Conservation (phyloP, 2,329 filamentous ascomycete species). For the Epichloe typhina region DNA sequence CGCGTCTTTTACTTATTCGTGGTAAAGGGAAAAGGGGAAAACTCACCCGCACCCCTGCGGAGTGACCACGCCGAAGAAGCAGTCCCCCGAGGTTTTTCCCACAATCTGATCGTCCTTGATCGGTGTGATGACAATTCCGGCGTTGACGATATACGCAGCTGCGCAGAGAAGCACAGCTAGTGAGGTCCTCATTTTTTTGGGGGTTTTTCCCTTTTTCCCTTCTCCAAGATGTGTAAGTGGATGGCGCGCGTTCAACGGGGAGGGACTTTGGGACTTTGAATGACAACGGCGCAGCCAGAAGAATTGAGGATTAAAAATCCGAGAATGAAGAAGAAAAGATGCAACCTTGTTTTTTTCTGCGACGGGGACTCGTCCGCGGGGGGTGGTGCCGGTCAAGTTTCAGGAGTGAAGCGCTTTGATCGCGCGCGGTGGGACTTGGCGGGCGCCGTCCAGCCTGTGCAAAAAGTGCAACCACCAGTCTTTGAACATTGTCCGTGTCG, state of each 20-base stretch:
- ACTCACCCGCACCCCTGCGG: constrained; percentile 45
- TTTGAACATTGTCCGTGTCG: no score
- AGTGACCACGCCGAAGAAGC: constrained; percentile 42
- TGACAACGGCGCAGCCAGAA: not conserved
- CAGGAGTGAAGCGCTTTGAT: constrained; percentile 9
- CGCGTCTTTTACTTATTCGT: no score
- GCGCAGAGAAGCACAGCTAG: constrained; percentile 25
- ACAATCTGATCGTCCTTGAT: constrained; percentile 38
- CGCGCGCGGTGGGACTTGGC: not conserved
- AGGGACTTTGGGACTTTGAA: no score
- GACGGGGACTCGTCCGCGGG: constrained; percentile 4
- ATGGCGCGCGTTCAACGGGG: not conserved
- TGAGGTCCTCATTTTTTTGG: constrained; percentile 17
- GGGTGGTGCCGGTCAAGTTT: constrained; percentile 13
- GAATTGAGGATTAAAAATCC: not conserved
- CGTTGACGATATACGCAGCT: constrained; percentile 32
- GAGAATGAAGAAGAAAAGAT: constrained; percentile 4
- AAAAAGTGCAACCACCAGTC: not conserved
- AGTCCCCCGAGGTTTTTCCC: constrained; percentile 32
- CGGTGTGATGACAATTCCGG: constrained; percentile 43
- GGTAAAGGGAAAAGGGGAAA: no score
- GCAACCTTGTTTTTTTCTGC: not conserved
- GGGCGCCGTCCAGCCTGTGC: not conserved
- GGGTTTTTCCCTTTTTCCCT: no score
- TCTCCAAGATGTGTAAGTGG: not conserved